Base-by-base conservation (phyloP, 2,329 filamentous ascomycete species). In the Emericellopsis cladophorae region DNA sequence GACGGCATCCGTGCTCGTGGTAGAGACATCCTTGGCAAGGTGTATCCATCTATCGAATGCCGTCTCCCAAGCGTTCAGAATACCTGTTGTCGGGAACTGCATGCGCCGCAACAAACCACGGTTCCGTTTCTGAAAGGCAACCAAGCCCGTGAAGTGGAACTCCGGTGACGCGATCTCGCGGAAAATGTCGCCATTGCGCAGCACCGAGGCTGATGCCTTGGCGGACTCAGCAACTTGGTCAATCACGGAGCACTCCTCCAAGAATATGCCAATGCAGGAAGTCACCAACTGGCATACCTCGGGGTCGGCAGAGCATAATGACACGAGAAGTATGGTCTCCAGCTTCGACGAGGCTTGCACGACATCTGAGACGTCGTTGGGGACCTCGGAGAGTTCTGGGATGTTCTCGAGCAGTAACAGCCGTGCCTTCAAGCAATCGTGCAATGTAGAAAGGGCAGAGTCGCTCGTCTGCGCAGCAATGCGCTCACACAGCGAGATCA, bases 51-150 rank as follows among this genome's bases (percentile, higher is more conserved):
- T 69, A 24, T 79, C 71, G 48, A 83, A 82, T 1, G 76, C 75
- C 15, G 66, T 64, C 49, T 81, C 76, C 79, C 79, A 84, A 3
- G 79, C 78, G 42, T 72, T 69, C 23, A 84, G 58, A 40, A 84
- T 81, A n/a, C 77, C 78, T n/a, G 65, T 62, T 10, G 75, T 79
- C 16, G 79, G 79, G 46, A 70, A 72, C 38, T 74, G 68, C 61
- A 82, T 73, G 37, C 70, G 70, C 21, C 76, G 65, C 18, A 83
- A 54, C 26, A 82, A 64, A 11, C 67, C 66, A 36, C 79, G 69
- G 26, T 79, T 67, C 33, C 79, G 68, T 51, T 81, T 82, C 48
- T 84, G 79, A 50, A 84, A 84, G 2, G 79, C 79, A 10, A 83
- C 79, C 7, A 81, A 58, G 1, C 79, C 79, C 7, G 79, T 83